phyloP scores from a whole-genome alignment of 257 asterid genomes.

The Solanum peruvianum region DNA sequence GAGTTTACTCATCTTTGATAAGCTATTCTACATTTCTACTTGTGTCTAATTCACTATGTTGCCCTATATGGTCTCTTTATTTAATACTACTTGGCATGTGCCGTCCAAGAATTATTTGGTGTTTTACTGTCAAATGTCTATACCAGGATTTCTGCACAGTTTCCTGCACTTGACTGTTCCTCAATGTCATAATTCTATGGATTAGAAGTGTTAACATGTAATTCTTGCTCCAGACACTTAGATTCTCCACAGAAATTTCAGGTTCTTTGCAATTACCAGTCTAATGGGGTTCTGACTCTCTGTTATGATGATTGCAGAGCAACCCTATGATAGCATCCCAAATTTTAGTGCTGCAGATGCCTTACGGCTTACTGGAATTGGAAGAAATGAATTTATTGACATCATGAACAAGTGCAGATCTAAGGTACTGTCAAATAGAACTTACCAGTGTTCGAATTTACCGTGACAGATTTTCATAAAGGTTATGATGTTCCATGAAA shows the following conservation, averaged over 20 bases:
- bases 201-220: background rate
- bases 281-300: background rate
- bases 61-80: background rate
- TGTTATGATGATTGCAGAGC: slow-evolving; percentile 55
- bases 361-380: slow-evolving; percentile 84
- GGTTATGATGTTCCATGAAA: background rate
- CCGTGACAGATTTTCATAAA: background rate
- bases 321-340: slow-evolving; percentile 99
- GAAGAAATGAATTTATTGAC: slow-evolving; percentile 98
- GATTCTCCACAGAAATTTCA: background rate
- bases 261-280: background rate
- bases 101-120: background rate
- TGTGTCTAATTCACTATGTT: background rate
- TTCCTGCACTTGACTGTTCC: background rate
- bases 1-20: background rate
- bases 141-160: background rate
- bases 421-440: slow-evolving; percentile 51
- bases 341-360: slow-evolving; percentile 99
- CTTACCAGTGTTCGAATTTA: background rate
- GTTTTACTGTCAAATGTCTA: background rate
- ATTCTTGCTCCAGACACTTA: background rate
- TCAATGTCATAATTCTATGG: background rate
- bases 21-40: background rate
- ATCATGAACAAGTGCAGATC: slow-evolving; percentile 99
- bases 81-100: background rate